These are phyloP conservation scores for Verticillium zaregamsianum DNA, from an alignment of 2,329 filamentous ascomycete species.

Conservation along the genomic window DNA sequence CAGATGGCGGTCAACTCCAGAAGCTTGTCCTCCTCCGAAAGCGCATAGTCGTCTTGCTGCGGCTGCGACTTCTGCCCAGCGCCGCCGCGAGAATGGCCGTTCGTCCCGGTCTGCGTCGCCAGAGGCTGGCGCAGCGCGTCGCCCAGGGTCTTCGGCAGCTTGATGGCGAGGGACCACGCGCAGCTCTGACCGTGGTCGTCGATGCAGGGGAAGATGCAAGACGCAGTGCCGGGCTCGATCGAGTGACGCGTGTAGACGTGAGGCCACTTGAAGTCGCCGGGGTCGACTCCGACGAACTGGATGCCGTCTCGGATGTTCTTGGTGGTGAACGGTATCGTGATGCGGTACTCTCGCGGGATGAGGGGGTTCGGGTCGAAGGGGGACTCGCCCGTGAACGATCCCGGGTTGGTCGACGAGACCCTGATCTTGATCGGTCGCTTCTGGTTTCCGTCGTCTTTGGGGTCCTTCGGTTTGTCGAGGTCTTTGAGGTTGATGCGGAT, in stretches of 20 bases:
- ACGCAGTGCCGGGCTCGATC: constrained; percentile 71
- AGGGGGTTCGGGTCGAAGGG: not conserved
- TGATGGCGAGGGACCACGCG: constrained; percentile 85
- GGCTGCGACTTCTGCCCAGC: constrained; percentile 32
- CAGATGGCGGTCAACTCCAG: constrained; percentile 88
- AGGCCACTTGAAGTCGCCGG: constrained; percentile 76
- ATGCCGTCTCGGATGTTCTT: constrained; percentile 77
- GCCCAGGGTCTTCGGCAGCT: constrained; percentile 79
- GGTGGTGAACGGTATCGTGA: constrained; percentile 72
- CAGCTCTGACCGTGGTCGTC: constrained; percentile 79
- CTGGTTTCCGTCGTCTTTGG: constrained; percentile 1
- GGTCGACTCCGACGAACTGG: constrained; percentile 84
- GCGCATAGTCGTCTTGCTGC: constrained; percentile 32
- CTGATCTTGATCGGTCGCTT: constrained; percentile 38
- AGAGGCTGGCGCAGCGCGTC: constrained; percentile 59
- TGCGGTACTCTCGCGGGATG: constrained; percentile 42
- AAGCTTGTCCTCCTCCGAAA: constrained; percentile 76
- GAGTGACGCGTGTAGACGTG: constrained; percentile 88
- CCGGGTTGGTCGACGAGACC: constrained; percentile 27
- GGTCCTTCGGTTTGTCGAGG: constrained; percentile 4
- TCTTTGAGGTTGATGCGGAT: constrained; percentile 40
- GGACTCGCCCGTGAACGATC: not conserved
- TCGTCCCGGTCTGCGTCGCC: constrained; percentile 32
- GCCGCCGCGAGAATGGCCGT: constrained; percentile 22
- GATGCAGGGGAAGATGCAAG: constrained; percentile 87